These are phyloP conservation scores for Mariannaea sp. DNA, from an alignment of 2,329 filamentous ascomycete genomes.

Conservation along the genomic window DNA sequence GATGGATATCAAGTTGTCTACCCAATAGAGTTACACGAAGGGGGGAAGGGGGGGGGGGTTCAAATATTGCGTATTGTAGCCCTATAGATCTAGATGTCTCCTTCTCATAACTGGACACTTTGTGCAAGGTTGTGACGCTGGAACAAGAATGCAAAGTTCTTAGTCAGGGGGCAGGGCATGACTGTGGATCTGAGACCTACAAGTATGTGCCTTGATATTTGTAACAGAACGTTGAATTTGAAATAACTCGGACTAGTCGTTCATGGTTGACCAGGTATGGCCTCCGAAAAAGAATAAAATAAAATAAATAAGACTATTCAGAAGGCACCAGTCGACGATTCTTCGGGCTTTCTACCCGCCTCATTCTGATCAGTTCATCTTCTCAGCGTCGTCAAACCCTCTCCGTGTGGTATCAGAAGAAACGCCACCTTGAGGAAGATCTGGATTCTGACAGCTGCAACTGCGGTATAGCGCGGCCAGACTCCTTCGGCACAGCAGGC, in stretches of 20 bases:
- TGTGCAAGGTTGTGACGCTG: background rate
- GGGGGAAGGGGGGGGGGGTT: too few species aligned
- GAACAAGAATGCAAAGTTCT: conserved; percentile 2
- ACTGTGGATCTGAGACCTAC: conserved; percentile 12
- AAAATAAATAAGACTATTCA: background rate
- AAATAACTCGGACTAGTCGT: background rate
- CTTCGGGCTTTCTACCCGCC: too few species aligned
- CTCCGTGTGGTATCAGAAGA: too few species aligned
- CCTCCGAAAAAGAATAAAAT: background rate
- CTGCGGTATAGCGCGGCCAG: background rate
- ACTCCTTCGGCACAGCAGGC: background rate
- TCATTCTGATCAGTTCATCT: too few species aligned
- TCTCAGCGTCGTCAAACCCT: too few species aligned
- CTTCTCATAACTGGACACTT: background rate
- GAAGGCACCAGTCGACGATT: background rate
- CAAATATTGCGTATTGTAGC: too few species aligned
- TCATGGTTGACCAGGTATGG: background rate
- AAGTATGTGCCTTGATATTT: background rate
- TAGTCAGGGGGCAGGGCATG: conserved; percentile 9
- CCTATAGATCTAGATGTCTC: too few species aligned
- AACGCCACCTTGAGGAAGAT: conserved; percentile 11
- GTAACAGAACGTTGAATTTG: background rate
- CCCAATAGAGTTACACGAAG: too few species aligned
- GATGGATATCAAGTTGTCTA: too few species aligned
- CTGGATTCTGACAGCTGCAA: conserved; percentile 6